phyloP scores from a whole-genome alignment of 805 yeast species.

The Lipomyces oligophaga region DNA sequence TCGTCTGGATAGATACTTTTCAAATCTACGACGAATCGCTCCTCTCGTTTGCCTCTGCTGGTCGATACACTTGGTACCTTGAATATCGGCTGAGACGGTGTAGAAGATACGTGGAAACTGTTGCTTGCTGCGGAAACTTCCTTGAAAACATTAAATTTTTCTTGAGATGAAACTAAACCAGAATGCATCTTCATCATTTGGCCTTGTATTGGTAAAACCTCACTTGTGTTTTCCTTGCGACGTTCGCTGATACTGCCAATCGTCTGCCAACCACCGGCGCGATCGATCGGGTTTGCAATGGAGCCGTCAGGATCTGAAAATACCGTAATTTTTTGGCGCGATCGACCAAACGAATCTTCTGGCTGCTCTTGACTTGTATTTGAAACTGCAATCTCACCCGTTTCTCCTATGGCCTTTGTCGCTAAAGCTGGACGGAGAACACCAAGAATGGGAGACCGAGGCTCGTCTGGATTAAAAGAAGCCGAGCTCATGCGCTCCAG shows the following conservation, averaged over 20 bases:
- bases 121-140: slow-evolving; percentile 10
- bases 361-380: slow-evolving; percentile 10
- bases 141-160: slow-evolving; percentile 26
- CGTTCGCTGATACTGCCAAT: slow-evolving; percentile 50
- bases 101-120: slow-evolving; percentile 1
- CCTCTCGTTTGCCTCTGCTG: slow-evolving; percentile 26
- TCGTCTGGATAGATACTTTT: slow-evolving; percentile 30
- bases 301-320: slow-evolving; percentile 39
- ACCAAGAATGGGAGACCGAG: slow-evolving; percentile 40
- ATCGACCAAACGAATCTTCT: slow-evolving; percentile 1
- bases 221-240: slow-evolving; percentile 59
- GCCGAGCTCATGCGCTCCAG: slow-evolving; percentile 38
- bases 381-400: slow-evolving; percentile 22
- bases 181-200: slow-evolving; percentile 40
- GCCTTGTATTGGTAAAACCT: slow-evolving; percentile 61
- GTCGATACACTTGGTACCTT: slow-evolving; percentile 11
- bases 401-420: no score
- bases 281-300: slow-evolving; percentile 12
- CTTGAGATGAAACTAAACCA: slow-evolving; percentile 12
- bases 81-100: slow-evolving; percentile 18
- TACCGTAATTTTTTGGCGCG: slow-evolving; percentile 40
- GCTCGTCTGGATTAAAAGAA: slow-evolving; percentile 33
- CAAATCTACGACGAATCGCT: slow-evolving; percentile 29
- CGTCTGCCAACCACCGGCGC: slow-evolving; percentile 41
- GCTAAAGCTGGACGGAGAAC: slow-evolving; percentile 38